A percentile compares a stretch with the other conserved stretches of the same genome.
phyloP scores from a whole-genome alignment of 1,284 basidiomycete species.

The Apiotrichum mycotoxinovorans region DNA sequence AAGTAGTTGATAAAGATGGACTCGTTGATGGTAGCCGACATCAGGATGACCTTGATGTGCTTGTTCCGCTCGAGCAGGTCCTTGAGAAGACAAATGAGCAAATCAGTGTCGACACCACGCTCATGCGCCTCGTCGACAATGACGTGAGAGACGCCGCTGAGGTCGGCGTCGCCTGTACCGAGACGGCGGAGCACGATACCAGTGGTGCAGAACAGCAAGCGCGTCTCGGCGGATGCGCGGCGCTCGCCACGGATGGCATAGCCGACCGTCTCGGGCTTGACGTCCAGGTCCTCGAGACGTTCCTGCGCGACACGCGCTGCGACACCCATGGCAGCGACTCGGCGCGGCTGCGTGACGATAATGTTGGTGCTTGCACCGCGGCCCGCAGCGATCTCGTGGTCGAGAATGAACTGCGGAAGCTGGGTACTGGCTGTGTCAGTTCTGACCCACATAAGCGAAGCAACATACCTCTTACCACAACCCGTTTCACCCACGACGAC shows the following conservation, averaged over 20 bases:
- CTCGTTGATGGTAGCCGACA: conserved; percentile 76
- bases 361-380: conserved; percentile 70
- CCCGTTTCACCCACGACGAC: conserved; percentile 81
- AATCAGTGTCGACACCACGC: conserved; percentile 83
- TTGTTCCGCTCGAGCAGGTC: conserved; percentile 69
- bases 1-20: conserved; percentile 78
- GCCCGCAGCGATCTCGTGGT: conserved; percentile 65
- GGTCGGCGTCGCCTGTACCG: conserved; percentile 63
- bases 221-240: conserved; percentile 63
- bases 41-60: conserved; percentile 59
- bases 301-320: conserved; percentile 83
- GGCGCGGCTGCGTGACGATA: conserved; percentile 83
- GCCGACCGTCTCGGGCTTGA: conserved; percentile 64
- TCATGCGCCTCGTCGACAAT: conserved; percentile 93
- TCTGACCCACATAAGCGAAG: background rate
- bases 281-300: conserved; percentile 66
- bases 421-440: conserved; percentile 30
- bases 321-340: conserved; percentile 85
- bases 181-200: conserved; percentile 82
- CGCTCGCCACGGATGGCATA: conserved; percentile 90
- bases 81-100: conserved; percentile 77
- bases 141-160: conserved; percentile 74
- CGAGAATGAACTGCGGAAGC: conserved; percentile 86
- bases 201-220: conserved; percentile 86
- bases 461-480: conserved; percentile 77